phyloP scores from a whole-genome alignment of 2,329 filamentous ascomycete species.

The Dactylellina cionopaga region DNA sequence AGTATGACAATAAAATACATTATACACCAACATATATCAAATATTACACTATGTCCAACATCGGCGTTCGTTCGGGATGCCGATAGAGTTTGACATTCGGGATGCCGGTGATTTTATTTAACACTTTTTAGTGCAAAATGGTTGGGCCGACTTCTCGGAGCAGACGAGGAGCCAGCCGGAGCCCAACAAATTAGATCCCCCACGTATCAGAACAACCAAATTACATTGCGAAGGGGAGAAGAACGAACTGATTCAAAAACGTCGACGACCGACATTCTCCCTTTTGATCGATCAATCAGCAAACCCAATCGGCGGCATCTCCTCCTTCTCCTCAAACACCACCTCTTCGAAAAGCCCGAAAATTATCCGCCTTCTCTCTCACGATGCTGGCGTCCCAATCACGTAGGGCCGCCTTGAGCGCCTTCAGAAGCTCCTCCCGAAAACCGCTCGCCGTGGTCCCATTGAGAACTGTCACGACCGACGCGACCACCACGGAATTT shows the following conservation, averaged over 20 bases:
- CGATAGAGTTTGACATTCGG: slow-evolving; percentile 30
- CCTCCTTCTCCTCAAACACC: slow-evolving; percentile 4
- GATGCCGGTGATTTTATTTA: no score
- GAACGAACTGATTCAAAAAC: neutral
- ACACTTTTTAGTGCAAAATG: slow-evolving; percentile 4
- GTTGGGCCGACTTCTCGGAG: slow-evolving; percentile 52
- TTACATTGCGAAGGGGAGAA: neutral
- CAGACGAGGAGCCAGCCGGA: slow-evolving; percentile 9
- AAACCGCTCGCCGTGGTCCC: slow-evolving; percentile 38
- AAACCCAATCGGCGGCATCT: neutral
- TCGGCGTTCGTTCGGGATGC: slow-evolving; percentile 18
- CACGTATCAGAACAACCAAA: slow-evolving; percentile 45
- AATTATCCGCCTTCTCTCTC: neutral
- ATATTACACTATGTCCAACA: neutral
- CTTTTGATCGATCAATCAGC: neutral
- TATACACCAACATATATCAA: neutral
- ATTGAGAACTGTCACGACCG: slow-evolving; percentile 29
- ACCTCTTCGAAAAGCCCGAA: neutral
- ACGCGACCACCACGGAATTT: slow-evolving; percentile 19
- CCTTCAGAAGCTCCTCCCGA: slow-evolving; percentile 43
- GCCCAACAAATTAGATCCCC: slow-evolving; percentile 52
- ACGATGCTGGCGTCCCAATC: slow-evolving; percentile 51
- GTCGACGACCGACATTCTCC: slow-evolving; percentile 1
- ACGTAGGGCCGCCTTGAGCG: slow-evolving; percentile 43
- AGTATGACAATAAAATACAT: neutral